Evolutionary conservation across 495 filamentous ascomycete species (phyloP).

Genomic region (Penicillium simplicissimum): DNA sequence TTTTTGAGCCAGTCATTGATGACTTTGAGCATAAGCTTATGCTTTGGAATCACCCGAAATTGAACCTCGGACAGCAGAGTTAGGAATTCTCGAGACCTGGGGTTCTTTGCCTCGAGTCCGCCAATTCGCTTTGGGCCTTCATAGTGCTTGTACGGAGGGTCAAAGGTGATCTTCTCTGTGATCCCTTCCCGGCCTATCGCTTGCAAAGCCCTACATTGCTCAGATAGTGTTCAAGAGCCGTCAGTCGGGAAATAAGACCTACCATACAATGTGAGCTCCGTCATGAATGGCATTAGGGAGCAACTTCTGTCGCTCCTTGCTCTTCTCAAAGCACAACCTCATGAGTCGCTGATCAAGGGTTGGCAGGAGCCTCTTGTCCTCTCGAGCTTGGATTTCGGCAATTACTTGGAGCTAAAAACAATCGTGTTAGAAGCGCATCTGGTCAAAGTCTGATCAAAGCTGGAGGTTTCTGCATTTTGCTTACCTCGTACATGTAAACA

Average conservation of each 20-base stretch:
- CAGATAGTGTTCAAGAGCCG: constrained; percentile 3
- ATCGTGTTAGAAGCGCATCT: neutral
- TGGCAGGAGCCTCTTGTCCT: neutral
- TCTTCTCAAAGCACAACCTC: constrained; percentile 51
- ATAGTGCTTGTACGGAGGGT: constrained; percentile 15
- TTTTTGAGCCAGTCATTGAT: constrained; percentile 66
- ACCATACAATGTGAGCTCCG: constrained; percentile 78
- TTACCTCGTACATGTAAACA: constrained; percentile 86
- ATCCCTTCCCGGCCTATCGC: constrained; percentile 26
- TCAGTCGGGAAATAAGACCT: constrained; percentile 25
- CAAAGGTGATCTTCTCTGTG: constrained; percentile 9
- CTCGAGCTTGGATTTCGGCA: neutral
- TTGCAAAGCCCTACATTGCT: constrained; percentile 35
- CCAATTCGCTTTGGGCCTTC: constrained; percentile 63
- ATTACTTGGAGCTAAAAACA: neutral
- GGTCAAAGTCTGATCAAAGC: no score
- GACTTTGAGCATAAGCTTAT: constrained; percentile 60
- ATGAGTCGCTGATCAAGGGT: constrained; percentile 51
- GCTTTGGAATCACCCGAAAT: constrained; percentile 59
- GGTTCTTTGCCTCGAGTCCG: constrained; percentile 46
- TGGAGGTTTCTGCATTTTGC: constrained; percentile 36
- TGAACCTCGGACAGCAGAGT: constrained; percentile 44
- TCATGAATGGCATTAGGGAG: constrained; percentile 72
- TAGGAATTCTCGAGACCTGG: neutral
- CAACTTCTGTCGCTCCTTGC: constrained; percentile 48